Base-by-base conservation (phyloP, 768 basidiomycete species). In the Amanita exitialis region DNA sequence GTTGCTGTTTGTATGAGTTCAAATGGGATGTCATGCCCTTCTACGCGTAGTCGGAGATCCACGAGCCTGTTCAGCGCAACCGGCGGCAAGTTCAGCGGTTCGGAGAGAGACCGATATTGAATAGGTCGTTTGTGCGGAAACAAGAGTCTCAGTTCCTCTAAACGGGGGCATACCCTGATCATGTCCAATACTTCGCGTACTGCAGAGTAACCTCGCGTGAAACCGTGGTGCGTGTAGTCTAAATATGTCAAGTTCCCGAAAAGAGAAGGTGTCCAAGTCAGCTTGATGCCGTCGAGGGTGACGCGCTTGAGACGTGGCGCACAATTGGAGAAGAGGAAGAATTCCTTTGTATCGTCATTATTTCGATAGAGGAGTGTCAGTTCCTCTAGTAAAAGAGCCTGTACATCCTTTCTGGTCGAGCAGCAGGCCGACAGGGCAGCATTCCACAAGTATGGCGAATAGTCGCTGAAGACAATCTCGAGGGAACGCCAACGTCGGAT, bases 181-280 rank as follows among this genome's bases (percentile, higher is more conserved):
- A 85, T 78, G 23, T 69, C 67, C 36, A 82, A 58, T 42, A 86
- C 67, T 58, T 87, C 84, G 25, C 70, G 59, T 7, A 79, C 71
- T 2, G 81, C 78, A 49, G 75, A 71, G 53, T 74, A 66, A 4
- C 79, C 83, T 16, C 62, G 64, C 35, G 74, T 83, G 64, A 85
- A 83, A 18, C 80, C 78, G 53, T 86, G 84, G 57, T 87, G 84
- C 1, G 80, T 79, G 56, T 86, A 87, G 62, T 86, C 80, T 38
- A 88, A 70, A 58, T 69, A 77, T 5, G 74, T 76, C 39, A 87
- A 68, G 59, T 82, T 80, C 35, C 68, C 66, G 57, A 80, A 86
- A 30, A 86, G 67, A 8, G 75, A 75, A 30, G 83, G 78, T 10
- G 74, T 60, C 83, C 83, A 86, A 3, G 71, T 64, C 47, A 87